Evolutionary conservation across 2,329 filamentous ascomycete genomes (phyloP), one percentile per base, ranked within the genome.

Genomic region (Ilyonectria mors-panacis): DNA sequence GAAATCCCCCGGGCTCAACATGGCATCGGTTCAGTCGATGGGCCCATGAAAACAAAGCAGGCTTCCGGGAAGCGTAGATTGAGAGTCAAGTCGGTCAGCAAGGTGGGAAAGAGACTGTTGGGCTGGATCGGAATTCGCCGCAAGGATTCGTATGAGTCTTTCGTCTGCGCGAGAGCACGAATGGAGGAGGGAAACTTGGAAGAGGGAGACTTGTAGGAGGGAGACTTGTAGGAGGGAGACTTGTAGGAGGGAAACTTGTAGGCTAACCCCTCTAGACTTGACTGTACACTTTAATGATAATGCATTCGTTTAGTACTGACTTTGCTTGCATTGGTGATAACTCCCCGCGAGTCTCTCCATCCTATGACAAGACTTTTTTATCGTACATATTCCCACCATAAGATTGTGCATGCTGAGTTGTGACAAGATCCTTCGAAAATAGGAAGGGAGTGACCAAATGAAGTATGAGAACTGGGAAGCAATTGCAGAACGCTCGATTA

Each of bases 401-500:
- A 61, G 60, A 39, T 17, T 61, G 55, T 62, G 61, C 70, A 68
- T 70, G 63, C 68, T 71, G 60, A 60, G 58, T 66, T 45, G 44
- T 48, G 33, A 26, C 50, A 54, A 44, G 59, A 48, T 63, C 53
- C 68, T 58, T 45, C 30, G 56, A 65, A 59, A 56, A 26, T 15
- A 48, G 57, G 56, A 62, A 66, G 58, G 44, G 67, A 63, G 61
- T 44, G 53, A 55, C 59, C 54, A 60, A 68, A 61, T 60, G 56
- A 66, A 70, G 60, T 59, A 71, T 71, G 45, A 65, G 53, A 67
- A 66, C 59, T 67, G 61, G 42, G 50, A 51, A 45, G 60, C 63
- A 71, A 63, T 60, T 48, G 55, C 45, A 62, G 48, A 72, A 68
- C 70, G 65, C 66, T 65, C 50, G 50, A 70, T 56, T 55, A 62